Percentiles rank a stretch among this genome's conserved stretches.
Conservation (phyloP, 2,329 filamentous ascomycete species). For the Phialophora expanda region DNA sequence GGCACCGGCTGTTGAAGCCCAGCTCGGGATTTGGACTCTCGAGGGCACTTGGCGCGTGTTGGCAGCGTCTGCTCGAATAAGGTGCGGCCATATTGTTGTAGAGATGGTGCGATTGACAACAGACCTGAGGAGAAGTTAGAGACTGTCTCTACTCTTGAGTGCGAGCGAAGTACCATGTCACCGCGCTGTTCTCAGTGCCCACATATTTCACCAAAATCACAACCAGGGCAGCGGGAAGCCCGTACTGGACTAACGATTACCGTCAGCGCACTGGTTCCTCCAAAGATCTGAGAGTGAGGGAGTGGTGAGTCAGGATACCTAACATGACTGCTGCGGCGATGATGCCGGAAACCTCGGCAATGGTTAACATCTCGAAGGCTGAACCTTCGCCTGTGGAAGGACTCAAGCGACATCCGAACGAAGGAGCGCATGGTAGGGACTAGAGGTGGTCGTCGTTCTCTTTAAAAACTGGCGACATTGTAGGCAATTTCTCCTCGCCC, state of each 20-base stretch:
- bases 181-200: constrained; percentile 6
- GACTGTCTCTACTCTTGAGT: not conserved
- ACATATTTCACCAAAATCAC: constrained; percentile 13
- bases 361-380: constrained; percentile 4
- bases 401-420: no score
- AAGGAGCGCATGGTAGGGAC: not conserved
- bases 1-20: constrained; percentile 17
- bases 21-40: constrained; percentile 12
- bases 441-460: not conserved
- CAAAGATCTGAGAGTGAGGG: not conserved
- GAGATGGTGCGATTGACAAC: constrained; percentile 25
- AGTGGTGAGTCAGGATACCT: constrained; percentile 1
- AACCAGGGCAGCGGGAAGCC: constrained; percentile 5
- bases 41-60: constrained; percentile 12
- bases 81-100: constrained; percentile 25
- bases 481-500: no score
- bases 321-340: constrained; percentile 12
- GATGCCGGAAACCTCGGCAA: constrained; percentile 11
- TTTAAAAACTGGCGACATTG: not conserved
- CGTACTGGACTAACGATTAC: not conserved
- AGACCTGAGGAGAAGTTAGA: constrained; percentile 20
- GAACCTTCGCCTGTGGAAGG: not conserved
- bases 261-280: not conserved
- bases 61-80: constrained; percentile 23
- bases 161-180: not conserved